These are phyloP conservation scores for Mycena galopus DNA, from an alignment of 768 basidiomycete genomes.

Conservation along the genomic window DNA sequence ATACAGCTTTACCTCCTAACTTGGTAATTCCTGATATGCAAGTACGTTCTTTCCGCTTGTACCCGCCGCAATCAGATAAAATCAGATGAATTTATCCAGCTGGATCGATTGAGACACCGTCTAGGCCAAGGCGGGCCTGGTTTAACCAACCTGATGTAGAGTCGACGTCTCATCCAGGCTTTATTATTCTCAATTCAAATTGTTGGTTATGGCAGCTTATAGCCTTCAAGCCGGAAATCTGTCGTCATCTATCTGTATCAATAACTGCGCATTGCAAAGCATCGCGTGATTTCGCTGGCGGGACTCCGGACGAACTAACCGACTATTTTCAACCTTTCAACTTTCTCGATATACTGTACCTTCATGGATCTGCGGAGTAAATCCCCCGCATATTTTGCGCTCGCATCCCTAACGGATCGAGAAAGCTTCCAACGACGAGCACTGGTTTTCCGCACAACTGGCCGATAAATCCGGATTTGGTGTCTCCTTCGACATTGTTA, in stretches of 20 bases:
- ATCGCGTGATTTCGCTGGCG: not conserved
- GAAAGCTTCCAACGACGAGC: not conserved
- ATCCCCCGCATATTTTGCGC: not conserved
- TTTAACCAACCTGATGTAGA: not conserved
- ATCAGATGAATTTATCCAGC: not conserved
- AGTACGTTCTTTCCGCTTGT: not conserved
- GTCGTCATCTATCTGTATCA: not conserved
- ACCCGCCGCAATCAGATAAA: not conserved
- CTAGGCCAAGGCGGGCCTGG: not conserved
- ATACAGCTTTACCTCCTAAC: constrained; percentile 15
- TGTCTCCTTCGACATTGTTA: not conserved
- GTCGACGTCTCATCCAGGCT: not conserved
- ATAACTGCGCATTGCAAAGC: not conserved
- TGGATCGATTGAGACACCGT: not conserved
- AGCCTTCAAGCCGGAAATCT: no score
- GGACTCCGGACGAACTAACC: not conserved
- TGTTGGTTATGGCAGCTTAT: no score
- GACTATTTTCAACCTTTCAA: not conserved
- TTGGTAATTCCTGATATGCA: constrained; percentile 11
- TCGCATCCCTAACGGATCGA: not conserved
- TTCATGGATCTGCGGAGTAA: not conserved
- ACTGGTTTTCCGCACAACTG: not conserved
- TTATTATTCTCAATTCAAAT: not conserved
- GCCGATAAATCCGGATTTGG: not conserved
- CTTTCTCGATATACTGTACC: constrained; percentile 4